These are phyloP conservation scores for Cordia subcordata DNA, from an alignment of 257 asterid genomes.

Conservation along the genomic window DNA sequence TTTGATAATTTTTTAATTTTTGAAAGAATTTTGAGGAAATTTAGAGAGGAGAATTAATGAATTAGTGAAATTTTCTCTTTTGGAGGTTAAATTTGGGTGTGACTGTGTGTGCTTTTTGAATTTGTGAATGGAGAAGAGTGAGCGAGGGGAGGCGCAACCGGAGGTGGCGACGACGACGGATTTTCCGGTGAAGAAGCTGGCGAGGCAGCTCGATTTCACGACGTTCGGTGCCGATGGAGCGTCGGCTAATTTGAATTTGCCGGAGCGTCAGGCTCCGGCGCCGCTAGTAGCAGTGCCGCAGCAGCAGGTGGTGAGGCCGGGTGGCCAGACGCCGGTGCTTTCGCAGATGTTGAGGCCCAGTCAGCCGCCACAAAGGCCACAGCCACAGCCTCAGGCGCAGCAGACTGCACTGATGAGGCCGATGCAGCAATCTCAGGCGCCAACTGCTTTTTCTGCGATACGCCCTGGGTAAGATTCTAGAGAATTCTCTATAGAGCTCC, in stretches of 20 bases:
- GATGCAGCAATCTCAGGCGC: constrained; percentile 44
- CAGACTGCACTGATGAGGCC: constrained; percentile 33
- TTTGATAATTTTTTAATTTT: constrained; percentile 12
- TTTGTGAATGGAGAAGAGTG: constrained; percentile 62
- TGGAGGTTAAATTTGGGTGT: neutral
- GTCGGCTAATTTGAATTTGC: constrained; percentile 8
- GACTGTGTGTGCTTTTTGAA: too few relatives aligned
- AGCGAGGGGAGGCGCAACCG: constrained; percentile 54
- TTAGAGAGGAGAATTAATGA: constrained; percentile 7
- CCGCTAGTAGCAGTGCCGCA: neutral
- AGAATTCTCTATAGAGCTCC: constrained; percentile 3
- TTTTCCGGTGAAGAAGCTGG: constrained; percentile 74
- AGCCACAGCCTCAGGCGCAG: constrained; percentile 31
- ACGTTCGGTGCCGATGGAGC: constrained; percentile 36
- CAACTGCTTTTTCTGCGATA: constrained; percentile 46
- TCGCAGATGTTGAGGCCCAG: constrained; percentile 6
- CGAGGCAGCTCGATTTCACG: constrained; percentile 95
- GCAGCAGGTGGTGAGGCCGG: constrained; percentile 16
- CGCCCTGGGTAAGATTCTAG: constrained; percentile 54
- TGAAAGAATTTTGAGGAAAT: constrained; percentile 16
- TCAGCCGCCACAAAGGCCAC: constrained; percentile 20
- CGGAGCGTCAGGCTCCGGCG: constrained; percentile 27
- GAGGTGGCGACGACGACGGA: constrained; percentile 24
- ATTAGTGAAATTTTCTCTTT: constrained; percentile 8
- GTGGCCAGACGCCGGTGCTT: constrained; percentile 27